Evolutionary conservation across 1,139 yeast genomes (phyloP).

Genomic region (Pichia sp.): DNA sequence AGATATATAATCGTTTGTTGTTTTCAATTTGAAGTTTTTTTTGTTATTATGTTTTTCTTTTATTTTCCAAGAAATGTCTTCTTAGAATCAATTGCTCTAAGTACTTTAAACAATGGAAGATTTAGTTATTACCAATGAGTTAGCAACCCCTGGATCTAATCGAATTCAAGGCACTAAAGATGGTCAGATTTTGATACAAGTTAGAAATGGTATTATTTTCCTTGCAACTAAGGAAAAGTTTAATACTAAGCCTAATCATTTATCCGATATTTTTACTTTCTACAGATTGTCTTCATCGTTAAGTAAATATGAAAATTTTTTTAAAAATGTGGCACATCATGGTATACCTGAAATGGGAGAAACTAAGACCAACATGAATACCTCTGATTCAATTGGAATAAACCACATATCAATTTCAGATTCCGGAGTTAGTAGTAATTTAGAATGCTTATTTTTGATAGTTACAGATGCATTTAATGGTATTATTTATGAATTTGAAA

Average conservation of each 20-base stretch:
- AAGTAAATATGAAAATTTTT: conserved; percentile 17
- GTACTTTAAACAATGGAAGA: conserved; percentile 11
- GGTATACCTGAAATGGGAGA: conserved; percentile 6
- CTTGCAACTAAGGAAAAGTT: conserved; percentile 6
- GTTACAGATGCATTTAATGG: conserved; percentile 25
- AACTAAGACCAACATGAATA: conserved; percentile 1
- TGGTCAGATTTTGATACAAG: conserved; percentile 20
- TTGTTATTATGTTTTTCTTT: too few species aligned
- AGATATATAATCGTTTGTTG: too few species aligned
- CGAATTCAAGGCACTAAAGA: conserved; percentile 21
- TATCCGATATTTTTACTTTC: conserved; percentile 18
- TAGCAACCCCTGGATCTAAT: conserved; percentile 9
- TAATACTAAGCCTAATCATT: conserved; percentile 6
- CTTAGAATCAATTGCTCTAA: not conserved
- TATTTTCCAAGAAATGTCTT: too few species aligned
- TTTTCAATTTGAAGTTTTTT: too few species aligned
- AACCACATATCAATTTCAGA: conserved; percentile 21
- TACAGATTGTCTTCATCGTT: conserved; percentile 17
- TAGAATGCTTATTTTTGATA: conserved; percentile 17
- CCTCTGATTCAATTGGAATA: conserved; percentile 5
- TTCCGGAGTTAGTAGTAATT: conserved; percentile 20
- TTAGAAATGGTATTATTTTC: conserved; percentile 12
- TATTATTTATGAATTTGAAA: conserved; percentile 17
- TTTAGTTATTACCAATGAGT: conserved; percentile 7
- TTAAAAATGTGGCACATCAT: conserved; percentile 11